Base-by-base conservation (phyloP, 805 yeast species). In the Metschnikowia lachancei region DNA sequence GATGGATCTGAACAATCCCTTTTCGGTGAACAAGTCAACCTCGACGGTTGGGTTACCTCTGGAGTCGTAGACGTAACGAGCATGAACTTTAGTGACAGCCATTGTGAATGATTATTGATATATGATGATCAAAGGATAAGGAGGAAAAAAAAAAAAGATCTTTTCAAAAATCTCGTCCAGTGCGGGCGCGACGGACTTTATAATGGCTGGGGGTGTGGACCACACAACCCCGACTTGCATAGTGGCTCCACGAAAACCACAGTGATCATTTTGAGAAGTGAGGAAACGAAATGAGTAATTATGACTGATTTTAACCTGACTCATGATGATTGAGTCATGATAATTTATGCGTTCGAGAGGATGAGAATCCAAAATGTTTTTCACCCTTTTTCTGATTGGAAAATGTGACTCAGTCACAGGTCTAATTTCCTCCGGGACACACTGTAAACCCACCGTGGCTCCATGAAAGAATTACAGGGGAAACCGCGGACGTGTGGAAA, bases 11-110 rank as follows among this genome's bases (percentile, higher is more conserved):
- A 89, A 91, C 58, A 81, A 64, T 67, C 99, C 99, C 67, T 87
- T 82, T 56, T 80, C 92, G 67, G 99, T 92, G 81, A 85, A 78
- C 65, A 92, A 67, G 69, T 94, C 98, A 61, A 94, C 98, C 83
- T 94, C 98, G 64, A 94, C 99, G 62, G 99, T 92, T 78, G 99
- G 99, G 85, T 92, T 94, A 78, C 98, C 98, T 79, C 99, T 89
- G 65, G 98, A 92, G 80, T 92, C 99, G 85, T 94, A 92, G 76
- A 92, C 96, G 82, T 83, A 86, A 79, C 99, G 91, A 66, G 98
- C 87, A 75, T 79, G 83, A 63, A 91, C 77, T 76, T 92, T 91
- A 61, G 87, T 72, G 66, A 88, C 81, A 62, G 96, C 85, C 96
- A 88, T 88, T 70, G 46, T 69, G 47, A 22, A 35, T 35, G 40